These are phyloP conservation scores for Sporisorium reilianum DNA, from an alignment of 1,284 basidiomycete species.

Conservation along the genomic window DNA sequence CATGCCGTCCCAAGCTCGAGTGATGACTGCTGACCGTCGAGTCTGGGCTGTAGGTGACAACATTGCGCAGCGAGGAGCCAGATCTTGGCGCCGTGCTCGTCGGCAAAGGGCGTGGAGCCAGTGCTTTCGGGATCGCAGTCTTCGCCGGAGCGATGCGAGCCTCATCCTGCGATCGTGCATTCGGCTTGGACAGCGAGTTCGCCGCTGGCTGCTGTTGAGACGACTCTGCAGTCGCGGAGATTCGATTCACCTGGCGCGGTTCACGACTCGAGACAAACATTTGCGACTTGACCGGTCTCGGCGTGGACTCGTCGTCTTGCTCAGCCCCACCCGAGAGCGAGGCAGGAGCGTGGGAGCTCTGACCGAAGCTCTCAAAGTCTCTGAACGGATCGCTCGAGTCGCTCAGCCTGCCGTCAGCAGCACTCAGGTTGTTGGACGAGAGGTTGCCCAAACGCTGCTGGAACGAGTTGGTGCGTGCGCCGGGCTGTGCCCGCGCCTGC, in stretches of 20 bases:
- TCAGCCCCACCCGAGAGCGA: constrained; percentile 11
- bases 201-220: neutral
- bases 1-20: constrained; percentile 14
- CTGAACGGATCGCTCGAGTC: constrained; percentile 55
- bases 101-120: constrained; percentile 18
- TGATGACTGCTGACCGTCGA: constrained; percentile 41
- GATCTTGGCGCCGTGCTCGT: constrained; percentile 40
- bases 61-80: constrained; percentile 44
- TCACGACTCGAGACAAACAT: constrained; percentile 27
- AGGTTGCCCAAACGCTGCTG: constrained; percentile 36
- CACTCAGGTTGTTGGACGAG: constrained; percentile 24
- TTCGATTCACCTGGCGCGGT: constrained; percentile 11
- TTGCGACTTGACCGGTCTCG: constrained; percentile 32
- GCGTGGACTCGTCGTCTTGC: constrained; percentile 24
- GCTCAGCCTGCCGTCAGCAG: constrained; percentile 31
- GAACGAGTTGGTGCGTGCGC: constrained; percentile 36
- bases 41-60: constrained; percentile 49
- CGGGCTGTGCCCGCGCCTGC: constrained; percentile 26
- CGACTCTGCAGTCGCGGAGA: neutral
- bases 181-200: neutral
- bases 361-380: constrained; percentile 56
- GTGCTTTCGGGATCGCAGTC: constrained; percentile 8
- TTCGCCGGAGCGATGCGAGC: neutral
- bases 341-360: constrained; percentile 37
- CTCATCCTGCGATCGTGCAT: neutral